phyloP scores from a whole-genome alignment of 1,284 basidiomycete species.

The Ceraceosorus guamensis region DNA sequence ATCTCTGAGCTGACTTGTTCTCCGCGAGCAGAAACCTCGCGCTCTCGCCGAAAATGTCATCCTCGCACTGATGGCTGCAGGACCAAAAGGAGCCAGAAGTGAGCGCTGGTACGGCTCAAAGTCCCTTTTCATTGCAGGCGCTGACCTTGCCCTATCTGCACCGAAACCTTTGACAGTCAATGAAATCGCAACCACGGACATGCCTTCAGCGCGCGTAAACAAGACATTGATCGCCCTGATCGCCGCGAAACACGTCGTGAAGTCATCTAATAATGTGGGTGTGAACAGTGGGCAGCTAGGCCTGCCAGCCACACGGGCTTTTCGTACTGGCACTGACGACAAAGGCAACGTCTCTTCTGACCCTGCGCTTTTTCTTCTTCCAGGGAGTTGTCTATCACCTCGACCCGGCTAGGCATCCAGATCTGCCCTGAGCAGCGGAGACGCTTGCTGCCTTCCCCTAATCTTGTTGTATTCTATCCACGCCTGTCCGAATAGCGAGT shows the following conservation, averaged over 20 bases:
- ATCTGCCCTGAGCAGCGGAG: no score
- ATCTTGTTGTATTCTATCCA: no score
- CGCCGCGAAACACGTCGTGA: constrained; percentile 73
- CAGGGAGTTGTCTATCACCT: constrained; percentile 43
- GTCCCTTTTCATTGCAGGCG: no score
- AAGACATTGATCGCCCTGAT: constrained; percentile 86
- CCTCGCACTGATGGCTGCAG: constrained; percentile 37
- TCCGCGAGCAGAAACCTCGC: constrained; percentile 18
- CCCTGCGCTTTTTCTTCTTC: background rate
- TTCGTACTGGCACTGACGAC: background rate
- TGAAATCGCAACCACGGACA: constrained; percentile 64
- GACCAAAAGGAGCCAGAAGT: constrained; percentile 29
- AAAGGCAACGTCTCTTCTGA: background rate
- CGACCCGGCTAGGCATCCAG: constrained; percentile 25
- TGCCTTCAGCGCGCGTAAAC: constrained; percentile 80
- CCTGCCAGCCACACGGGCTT: background rate
- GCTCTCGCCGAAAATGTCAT: constrained; percentile 36
- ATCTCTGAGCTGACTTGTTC: background rate
- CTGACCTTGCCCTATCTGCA: no score
- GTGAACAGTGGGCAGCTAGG: background rate
- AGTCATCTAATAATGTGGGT: constrained; percentile 53
- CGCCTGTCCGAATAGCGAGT: no score
- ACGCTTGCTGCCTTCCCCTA: no score
- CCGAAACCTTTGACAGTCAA: no score
- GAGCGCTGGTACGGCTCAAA: constrained; percentile 2